phyloP scores from a whole-genome alignment of 139 green algal genomes.

The Ostreobium quekettii region DNA sequence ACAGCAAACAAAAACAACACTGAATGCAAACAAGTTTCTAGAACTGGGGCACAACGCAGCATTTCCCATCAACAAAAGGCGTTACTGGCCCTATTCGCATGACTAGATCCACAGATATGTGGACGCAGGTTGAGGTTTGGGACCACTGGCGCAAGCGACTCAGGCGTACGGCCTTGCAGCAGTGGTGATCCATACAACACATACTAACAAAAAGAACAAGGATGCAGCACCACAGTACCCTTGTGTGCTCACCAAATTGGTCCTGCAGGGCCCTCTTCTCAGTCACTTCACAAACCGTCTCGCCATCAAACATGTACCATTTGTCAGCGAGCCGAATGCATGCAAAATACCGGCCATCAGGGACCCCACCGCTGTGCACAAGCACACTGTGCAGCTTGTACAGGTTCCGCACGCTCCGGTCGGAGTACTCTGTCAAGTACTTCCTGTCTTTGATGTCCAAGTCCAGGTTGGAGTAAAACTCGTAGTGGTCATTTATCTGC shows the following conservation, averaged over 20 bases:
- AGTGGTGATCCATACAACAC: neutral
- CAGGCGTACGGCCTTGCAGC: neutral
- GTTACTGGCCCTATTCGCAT: too few relatives aligned
- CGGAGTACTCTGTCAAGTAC: slow-evolving; percentile 43
- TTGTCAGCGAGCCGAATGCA: slow-evolving; percentile 58
- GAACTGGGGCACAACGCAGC: too few relatives aligned
- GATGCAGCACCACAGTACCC: too few relatives aligned
- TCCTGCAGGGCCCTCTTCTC: slow-evolving; percentile 66
- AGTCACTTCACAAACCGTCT: slow-evolving; percentile 74
- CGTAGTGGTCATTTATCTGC: slow-evolving; percentile 93
- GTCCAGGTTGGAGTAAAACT: slow-evolving; percentile 87
- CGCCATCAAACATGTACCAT: slow-evolving; percentile 96
- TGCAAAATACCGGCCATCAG: slow-evolving; percentile 88
- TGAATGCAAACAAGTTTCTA: too few relatives aligned
- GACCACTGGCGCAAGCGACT: neutral
- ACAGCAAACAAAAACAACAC: too few relatives aligned
- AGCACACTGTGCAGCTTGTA: slow-evolving; percentile 86
- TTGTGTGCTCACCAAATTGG: slow-evolving; percentile 90
- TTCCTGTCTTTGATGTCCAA: slow-evolving; percentile 62
- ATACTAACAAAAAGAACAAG: neutral
- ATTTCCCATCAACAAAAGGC: too few relatives aligned
- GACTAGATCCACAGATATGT: too few relatives aligned
- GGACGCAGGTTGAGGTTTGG: too few relatives aligned
- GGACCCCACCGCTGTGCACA: slow-evolving; percentile 86
- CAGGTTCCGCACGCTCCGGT: slow-evolving; percentile 54